phyloP scores from a whole-genome alignment of 495 filamentous ascomycete species.

The Letharia columbiana region DNA sequence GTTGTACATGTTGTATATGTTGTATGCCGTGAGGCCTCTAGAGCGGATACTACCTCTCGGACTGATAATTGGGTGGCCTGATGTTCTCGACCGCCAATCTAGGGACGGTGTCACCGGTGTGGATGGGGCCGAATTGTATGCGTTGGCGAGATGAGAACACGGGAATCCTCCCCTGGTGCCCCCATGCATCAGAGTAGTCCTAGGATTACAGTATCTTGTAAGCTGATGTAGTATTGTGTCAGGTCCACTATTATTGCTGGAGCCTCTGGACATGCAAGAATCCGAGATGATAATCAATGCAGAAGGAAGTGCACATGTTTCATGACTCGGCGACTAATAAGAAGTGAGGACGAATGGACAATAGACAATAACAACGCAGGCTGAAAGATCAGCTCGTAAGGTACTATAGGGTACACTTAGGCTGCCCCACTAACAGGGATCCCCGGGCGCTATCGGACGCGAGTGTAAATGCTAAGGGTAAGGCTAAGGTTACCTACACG shows the following conservation, averaged over 20 bases:
- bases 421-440: not conserved
- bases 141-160: not conserved
- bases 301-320: not conserved
- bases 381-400: no score
- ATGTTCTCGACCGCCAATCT: not conserved
- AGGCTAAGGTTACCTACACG: not conserved
- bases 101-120: not conserved
- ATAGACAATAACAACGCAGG: no score
- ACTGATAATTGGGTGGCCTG: not conserved
- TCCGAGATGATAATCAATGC: not conserved
- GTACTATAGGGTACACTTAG: no score
- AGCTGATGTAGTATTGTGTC: not conserved
- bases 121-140: not conserved
- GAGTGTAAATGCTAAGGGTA: not conserved
- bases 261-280: not conserved
- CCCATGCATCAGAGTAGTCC: not conserved
- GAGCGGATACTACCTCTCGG: not conserved
- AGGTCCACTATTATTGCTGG: not conserved
- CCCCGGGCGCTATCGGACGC: not conserved
- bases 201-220: not conserved
- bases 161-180: not conserved
- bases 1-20: not conserved
- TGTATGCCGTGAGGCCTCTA: not conserved
- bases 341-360: no score
- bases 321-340: not conserved